Base-by-base conservation (phyloP, 2,329 filamentous ascomycete species). In the Fusarium sp. region DNA sequence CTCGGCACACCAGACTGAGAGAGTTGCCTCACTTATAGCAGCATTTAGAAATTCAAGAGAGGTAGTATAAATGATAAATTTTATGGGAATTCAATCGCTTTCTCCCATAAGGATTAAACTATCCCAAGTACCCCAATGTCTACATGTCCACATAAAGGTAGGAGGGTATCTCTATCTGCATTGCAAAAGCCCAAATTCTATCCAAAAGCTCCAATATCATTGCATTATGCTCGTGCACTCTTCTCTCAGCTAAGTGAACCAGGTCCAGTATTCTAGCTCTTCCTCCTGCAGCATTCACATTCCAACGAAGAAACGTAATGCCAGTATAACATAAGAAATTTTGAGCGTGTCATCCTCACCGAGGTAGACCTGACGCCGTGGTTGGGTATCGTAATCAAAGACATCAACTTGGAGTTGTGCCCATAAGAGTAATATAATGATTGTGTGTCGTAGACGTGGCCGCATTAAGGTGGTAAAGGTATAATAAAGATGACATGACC, bases 361-460 rank as follows among this genome's bases (percentile, higher is more conserved):
- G 39, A 68, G 42, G 66, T 60, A 57, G 31, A 59, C 27, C 49
- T 48, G 23, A 44, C 60, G 67, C 67, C 52, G 37, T 54, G 56
- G 59, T 25, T 59, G 72, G 77, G 77, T 78, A 78, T 78, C 77
- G 69, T 73, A 71, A 71, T 68, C 76, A 66, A 58, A 56, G 57
- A 51, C 60, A 42, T 63, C 67, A 66, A 66, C 51, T 37, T 63
- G 42, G 33, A 63, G 42, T 67, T 51, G 29, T 63, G 58, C 33
- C 52, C 33, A 66, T 52, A 23, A 49, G 55, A 73, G 55, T 63
- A 52, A 27, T 66, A 59, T 56, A 56, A 39, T 49, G 39, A 54
- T 67, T 63, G 61, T 73, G 33, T 66, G 59, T 73, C 70, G 66
- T 73, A 73, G 69, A 75, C 74, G 65, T 78, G 68, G 73, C 73